These are phyloP conservation scores for Aphanomyces stellatus DNA, from an alignment of 352 stramenopile genomes.

Conservation along the genomic window DNA sequence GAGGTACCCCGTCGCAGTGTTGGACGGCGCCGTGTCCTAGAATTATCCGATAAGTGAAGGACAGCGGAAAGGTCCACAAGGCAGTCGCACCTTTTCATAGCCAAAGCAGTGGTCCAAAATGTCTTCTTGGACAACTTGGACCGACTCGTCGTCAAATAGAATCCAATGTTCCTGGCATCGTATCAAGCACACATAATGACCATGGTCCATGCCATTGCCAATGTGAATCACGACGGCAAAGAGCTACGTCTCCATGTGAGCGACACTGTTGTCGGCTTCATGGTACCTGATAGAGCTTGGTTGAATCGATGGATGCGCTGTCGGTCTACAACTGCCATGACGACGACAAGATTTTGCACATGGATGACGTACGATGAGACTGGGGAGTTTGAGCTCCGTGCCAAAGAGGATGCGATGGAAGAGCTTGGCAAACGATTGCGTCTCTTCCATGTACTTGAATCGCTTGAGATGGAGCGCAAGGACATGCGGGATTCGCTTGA, in stretches of 20 bases:
- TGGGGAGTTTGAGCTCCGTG: slow-evolving; percentile 1
- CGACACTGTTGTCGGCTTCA: no score
- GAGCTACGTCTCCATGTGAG: no score
- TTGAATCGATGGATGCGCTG: background rate
- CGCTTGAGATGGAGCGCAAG: slow-evolving; percentile 21
- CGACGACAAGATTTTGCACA: background rate
- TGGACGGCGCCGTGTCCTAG: background rate
- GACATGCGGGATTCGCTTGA: slow-evolving; percentile 10
- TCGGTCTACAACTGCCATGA: background rate
- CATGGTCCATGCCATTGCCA: slow-evolving; percentile 26
- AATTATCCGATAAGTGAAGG: background rate
- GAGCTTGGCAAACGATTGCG: slow-evolving; percentile 31
- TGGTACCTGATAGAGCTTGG: slow-evolving; percentile 7
- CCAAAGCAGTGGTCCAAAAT: slow-evolving; percentile 15
- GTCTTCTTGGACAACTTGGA: slow-evolving; percentile 22
- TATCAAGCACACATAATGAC: slow-evolving; percentile 31
- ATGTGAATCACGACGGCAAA: slow-evolving; percentile 32
- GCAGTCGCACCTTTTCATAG: background rate
- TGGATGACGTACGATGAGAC: background rate
- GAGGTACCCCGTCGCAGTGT: slow-evolving; percentile 14
- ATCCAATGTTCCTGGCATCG: slow-evolving; percentile 25
- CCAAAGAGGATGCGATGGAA: slow-evolving; percentile 26
- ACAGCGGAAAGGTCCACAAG: background rate
- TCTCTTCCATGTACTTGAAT: slow-evolving; percentile 24
- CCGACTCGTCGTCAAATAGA: slow-evolving; percentile 32